Conservation (phyloP, 768 basidiomycete genomes). For the Suillus sp. region DNA sequence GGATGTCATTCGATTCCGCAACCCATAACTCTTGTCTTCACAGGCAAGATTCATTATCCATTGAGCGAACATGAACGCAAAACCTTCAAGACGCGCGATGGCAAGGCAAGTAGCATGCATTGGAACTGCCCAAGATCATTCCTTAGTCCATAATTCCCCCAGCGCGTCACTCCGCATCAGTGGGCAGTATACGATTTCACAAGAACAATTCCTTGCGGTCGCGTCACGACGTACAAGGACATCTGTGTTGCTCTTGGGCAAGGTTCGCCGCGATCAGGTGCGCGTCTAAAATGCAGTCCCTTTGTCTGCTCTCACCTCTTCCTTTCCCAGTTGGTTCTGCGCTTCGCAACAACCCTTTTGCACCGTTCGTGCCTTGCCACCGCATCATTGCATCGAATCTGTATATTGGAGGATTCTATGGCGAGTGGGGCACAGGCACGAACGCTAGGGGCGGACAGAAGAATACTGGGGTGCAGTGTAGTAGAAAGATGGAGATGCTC, state of each 20-base stretch:
- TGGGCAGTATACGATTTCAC: conserved; percentile 65
- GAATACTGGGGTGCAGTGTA: conserved; percentile 40
- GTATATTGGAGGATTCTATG: conserved; percentile 63
- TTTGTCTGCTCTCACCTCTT: conserved; percentile 1
- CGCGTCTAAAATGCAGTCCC: conserved; percentile 12
- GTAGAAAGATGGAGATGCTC: conserved; percentile 52
- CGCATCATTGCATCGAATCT: conserved; percentile 63
- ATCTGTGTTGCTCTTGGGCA: conserved; percentile 48
- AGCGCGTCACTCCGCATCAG: conserved; percentile 54
- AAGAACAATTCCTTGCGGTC: conserved; percentile 49
- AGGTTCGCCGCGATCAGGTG: conserved; percentile 67
- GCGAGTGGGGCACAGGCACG: conserved; percentile 56
- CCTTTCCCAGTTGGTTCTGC: conserved; percentile 58
- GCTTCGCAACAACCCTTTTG: conserved; percentile 60
- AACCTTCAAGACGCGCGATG: conserved; percentile 28
- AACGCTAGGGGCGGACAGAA: conserved; percentile 21
- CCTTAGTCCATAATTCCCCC: conserved; percentile 29
- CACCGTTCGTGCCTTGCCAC: conserved; percentile 68
- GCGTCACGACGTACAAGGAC: conserved; percentile 59
- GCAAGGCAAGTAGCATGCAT: conserved; percentile 29
- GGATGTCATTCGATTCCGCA: background rate
- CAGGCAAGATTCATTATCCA: conserved; percentile 21
- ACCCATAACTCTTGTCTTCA: background rate
- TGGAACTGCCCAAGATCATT: background rate
- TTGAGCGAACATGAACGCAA: conserved; percentile 16